These are phyloP conservation scores for Neurospora sp. DNA, from an alignment of 495 filamentous ascomycete genomes.

Conservation along the genomic window DNA sequence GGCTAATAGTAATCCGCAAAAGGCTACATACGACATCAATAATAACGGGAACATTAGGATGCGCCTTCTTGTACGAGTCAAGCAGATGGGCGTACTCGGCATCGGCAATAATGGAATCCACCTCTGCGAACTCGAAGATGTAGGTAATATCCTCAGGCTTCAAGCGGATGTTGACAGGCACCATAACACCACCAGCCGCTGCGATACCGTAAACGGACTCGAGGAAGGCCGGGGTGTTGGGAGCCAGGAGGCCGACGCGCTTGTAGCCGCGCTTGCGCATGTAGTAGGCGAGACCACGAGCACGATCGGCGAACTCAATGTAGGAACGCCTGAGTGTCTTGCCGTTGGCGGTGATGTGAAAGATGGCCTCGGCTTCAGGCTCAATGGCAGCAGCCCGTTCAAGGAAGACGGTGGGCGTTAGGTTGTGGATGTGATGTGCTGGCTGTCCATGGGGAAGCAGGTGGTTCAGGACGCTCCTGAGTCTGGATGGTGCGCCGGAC, in stretches of 20 bases:
- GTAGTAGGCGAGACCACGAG: slow-evolving; percentile 79
- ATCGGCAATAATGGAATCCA: slow-evolving; percentile 83
- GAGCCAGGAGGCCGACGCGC: slow-evolving; percentile 67
- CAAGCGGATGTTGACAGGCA: slow-evolving; percentile 82
- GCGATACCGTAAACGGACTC: slow-evolving; percentile 83
- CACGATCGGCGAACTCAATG: slow-evolving; percentile 69
- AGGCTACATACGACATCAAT: slow-evolving; percentile 46
- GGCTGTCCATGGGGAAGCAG: slow-evolving; percentile 33
- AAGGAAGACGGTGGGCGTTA: slow-evolving; percentile 85
- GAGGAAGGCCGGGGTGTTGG: slow-evolving; percentile 91
- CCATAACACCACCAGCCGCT: slow-evolving; percentile 68
- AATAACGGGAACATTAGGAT: slow-evolving; percentile 56
- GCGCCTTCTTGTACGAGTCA: slow-evolving; percentile 44
- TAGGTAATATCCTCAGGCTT: slow-evolving; percentile 82
- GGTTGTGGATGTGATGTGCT: slow-evolving; percentile 60
- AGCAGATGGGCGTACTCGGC: slow-evolving; percentile 64
- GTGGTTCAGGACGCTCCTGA: slow-evolving; percentile 51
- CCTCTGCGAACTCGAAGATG: slow-evolving; percentile 77
- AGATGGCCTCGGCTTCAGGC: slow-evolving; percentile 77
- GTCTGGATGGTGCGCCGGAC: slow-evolving; percentile 37
- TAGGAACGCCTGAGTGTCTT: slow-evolving; percentile 64
- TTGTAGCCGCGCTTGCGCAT: slow-evolving; percentile 58
- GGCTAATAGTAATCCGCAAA: not conserved
- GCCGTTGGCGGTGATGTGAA: slow-evolving; percentile 75
- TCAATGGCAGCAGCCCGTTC: slow-evolving; percentile 83